Percentiles rank a stretch among this genome's conserved stretches.
Conservation (phyloP, 2,329 filamentous ascomycete genomes). For the Microcyclospora tardicrescens region DNA sequence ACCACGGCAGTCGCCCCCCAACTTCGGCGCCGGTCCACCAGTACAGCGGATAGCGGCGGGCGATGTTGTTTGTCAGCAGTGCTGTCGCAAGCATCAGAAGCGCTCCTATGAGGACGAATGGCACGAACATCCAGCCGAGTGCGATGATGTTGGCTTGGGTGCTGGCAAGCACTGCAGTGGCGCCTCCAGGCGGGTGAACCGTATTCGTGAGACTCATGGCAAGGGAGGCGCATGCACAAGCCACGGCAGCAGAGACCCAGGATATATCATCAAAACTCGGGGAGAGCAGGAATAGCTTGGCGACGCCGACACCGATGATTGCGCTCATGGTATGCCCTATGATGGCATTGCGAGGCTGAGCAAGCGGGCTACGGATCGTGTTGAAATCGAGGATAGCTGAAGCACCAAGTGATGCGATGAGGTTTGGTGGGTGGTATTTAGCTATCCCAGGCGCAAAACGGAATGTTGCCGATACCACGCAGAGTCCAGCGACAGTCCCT, state of each 20-base stretch:
- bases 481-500: conserved; percentile 32
- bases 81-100: conserved; percentile 31
- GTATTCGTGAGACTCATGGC: conserved; percentile 37
- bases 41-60: conserved; percentile 34
- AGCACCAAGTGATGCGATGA: conserved; percentile 34
- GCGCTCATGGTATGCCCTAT: conserved; percentile 34
- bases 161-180: conserved; percentile 34
- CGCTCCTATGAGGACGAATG: conserved; percentile 29
- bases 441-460: conserved; percentile 27
- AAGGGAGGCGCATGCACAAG: conserved; percentile 30
- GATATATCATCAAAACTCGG: conserved; percentile 26
- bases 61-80: conserved; percentile 33
- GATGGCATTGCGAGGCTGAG: conserved; percentile 35
- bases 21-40: conserved; percentile 36
- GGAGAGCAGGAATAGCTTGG: conserved; percentile 32
- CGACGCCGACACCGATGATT: conserved; percentile 30
- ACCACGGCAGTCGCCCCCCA: conserved; percentile 14
- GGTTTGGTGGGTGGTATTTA: conserved; percentile 27
- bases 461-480: conserved; percentile 30
- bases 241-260: conserved; percentile 34
- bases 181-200: conserved; percentile 38
- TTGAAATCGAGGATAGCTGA: conserved; percentile 37
- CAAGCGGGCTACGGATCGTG: conserved; percentile 32
- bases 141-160: conserved; percentile 27
- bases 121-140: conserved; percentile 35